Evolutionary conservation across 2,329 filamentous ascomycete genomes (phyloP).

Genomic region (Alternaria triticimaculans): DNA sequence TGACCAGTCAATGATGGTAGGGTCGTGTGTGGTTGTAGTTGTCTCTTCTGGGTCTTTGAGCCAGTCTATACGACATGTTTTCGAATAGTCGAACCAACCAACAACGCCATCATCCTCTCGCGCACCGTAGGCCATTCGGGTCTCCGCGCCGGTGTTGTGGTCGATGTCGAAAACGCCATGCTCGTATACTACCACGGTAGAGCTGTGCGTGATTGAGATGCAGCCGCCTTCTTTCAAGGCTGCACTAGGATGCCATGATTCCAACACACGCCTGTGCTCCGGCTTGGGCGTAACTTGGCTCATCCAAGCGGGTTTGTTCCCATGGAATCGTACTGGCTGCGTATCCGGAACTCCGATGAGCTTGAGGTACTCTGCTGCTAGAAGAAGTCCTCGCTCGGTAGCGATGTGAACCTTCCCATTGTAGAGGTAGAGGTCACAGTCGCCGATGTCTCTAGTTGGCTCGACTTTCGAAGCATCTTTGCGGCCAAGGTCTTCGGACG

Average conservation of each 20-base stretch:
- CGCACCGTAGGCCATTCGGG: constrained; percentile 2
- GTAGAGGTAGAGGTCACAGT: constrained; percentile 28
- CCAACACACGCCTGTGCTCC: not conserved
- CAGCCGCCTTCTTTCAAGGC: not conserved
- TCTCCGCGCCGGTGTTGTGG: not conserved
- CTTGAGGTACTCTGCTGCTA: constrained; percentile 20
- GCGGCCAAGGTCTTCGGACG: constrained; percentile 15
- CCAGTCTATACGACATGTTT: constrained; percentile 10
- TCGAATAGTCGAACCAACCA: constrained; percentile 10
- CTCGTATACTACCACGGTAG: not conserved
- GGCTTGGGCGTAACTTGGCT: constrained; percentile 1
- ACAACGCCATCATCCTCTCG: not conserved
- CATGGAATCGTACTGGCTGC: constrained; percentile 26
- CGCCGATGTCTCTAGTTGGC: constrained; percentile 9
- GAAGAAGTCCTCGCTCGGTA: constrained; percentile 22
- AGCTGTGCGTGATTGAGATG: not conserved
- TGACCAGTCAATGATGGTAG: constrained; percentile 1
- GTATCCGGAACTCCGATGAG: constrained; percentile 20
- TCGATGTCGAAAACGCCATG: not conserved
- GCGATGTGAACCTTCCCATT: constrained; percentile 21
- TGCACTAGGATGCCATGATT: not conserved
- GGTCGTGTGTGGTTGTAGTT: not conserved
- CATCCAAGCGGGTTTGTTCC: constrained; percentile 23
- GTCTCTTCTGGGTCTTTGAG: not conserved
- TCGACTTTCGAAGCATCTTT: not conserved